Conservation (phyloP, 2,329 filamentous ascomycete species). For the Orbilia blumenaviensis region DNA sequence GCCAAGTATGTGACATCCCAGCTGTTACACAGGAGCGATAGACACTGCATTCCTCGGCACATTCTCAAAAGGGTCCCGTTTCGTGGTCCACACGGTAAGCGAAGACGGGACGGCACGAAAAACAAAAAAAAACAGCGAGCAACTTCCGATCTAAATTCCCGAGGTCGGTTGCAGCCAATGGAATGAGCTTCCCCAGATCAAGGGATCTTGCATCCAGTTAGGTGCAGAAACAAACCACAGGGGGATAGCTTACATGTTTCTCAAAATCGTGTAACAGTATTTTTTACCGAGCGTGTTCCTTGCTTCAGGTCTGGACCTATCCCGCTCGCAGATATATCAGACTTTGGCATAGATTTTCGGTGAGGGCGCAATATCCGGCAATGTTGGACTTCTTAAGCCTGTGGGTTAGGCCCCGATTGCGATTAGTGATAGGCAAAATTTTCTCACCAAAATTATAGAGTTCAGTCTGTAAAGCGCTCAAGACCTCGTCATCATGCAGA, state of each 20-base stretch:
- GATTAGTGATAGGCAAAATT: too few species aligned
- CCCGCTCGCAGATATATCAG: not conserved
- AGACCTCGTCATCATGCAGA: not conserved
- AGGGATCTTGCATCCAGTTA: conserved; percentile 3
- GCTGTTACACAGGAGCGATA: conserved; percentile 2
- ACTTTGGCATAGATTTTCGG: not conserved
- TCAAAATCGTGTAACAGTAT: not conserved
- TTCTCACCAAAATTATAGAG: too few species aligned
- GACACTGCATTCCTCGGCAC: conserved; percentile 11
- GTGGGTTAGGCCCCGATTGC: not conserved
- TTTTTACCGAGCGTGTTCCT: not conserved
- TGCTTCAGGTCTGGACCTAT: not conserved
- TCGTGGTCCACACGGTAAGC: conserved; percentile 4
- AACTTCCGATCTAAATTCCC: not conserved
- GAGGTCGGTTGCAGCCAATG: conserved; percentile 9
- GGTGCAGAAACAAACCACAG: not conserved
- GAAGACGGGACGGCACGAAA: conserved; percentile 27
- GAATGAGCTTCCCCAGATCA: conserved; percentile 4
- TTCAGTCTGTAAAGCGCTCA: too few species aligned
- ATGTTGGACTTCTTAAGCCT: not conserved
- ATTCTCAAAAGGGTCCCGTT: not conserved
- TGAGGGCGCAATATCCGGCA: not conserved
- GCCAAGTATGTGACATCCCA: not conserved
- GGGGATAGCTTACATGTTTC: not conserved
- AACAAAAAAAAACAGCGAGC: not conserved